A percentile compares a stretch with the other conserved stretches of the same genome.
Evolutionary conservation across 495 filamentous ascomycete genomes (phyloP).

Genomic region (Emericellopsis terricola): DNA sequence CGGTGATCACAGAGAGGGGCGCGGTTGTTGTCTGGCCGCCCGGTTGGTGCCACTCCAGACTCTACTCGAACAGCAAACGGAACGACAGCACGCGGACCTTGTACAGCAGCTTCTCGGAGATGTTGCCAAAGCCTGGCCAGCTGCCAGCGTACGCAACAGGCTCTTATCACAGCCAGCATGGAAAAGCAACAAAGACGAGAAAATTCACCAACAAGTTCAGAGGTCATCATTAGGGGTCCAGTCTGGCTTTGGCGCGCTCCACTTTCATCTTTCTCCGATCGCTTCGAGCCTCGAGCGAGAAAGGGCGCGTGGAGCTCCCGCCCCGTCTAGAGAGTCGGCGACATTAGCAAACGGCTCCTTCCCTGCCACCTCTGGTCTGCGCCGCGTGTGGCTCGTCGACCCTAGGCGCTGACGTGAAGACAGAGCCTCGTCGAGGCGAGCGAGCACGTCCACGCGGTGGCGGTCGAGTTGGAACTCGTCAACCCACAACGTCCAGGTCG

Average conservation of each 20-base stretch:
- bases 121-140: conserved; percentile 27
- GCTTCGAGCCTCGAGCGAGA: too few species aligned
- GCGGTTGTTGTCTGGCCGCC: conserved; percentile 28
- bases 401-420: conserved; percentile 31
- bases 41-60: conserved; percentile 29
- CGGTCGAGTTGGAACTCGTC: conserved; percentile 42
- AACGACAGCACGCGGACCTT: conserved; percentile 27
- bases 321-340: too few species aligned
- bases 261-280: too few species aligned
- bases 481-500: conserved; percentile 39
- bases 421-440: conserved; percentile 39
- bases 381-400: conserved; percentile 43
- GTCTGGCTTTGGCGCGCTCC: too few species aligned
- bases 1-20: conserved; percentile 32
- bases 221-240: too few species aligned
- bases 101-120: conserved; percentile 26
- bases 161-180: conserved; percentile 26
- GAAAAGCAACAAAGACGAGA: conserved; percentile 25
- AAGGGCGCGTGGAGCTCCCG: too few species aligned
- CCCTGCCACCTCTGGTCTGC: conserved; percentile 40
- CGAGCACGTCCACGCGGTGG: conserved; percentile 32
- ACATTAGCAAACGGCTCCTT: conserved; percentile 60
- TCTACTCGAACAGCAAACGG: conserved; percentile 24
- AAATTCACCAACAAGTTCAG: conserved; percentile 11
- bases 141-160: conserved; percentile 25